Evolutionary conservation across 495 filamentous ascomycete genomes (phyloP).

Genomic region (Neurospora sp.): DNA sequence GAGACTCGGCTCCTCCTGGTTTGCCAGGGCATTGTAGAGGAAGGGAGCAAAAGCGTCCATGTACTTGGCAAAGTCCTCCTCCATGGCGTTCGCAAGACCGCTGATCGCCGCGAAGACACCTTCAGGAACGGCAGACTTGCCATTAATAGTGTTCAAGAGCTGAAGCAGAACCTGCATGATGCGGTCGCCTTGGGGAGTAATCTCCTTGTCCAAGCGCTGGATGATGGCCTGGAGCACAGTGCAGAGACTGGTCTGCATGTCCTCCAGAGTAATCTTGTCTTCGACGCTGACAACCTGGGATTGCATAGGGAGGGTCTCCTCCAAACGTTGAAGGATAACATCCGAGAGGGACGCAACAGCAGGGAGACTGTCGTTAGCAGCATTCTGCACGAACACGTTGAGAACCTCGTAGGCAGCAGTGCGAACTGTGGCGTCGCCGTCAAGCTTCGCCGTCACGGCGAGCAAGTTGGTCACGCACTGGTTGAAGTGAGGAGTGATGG

Average conservation of each 20-base stretch:
- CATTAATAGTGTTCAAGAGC: constrained; percentile 62
- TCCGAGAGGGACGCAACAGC: constrained; percentile 73
- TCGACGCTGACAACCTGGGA: constrained; percentile 92
- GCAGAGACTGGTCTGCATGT: constrained; percentile 92
- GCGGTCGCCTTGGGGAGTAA: constrained; percentile 79
- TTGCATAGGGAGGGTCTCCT: constrained; percentile 86
- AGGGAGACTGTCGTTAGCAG: constrained; percentile 73
- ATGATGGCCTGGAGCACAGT: constrained; percentile 87
- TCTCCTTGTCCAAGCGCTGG: constrained; percentile 83
- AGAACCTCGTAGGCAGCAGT: constrained; percentile 98
- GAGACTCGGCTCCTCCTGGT: constrained; percentile 86
- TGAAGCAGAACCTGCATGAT: constrained; percentile 85
- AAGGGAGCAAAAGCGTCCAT: constrained; percentile 90
- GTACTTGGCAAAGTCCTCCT: constrained; percentile 88
- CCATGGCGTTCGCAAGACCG: constrained; percentile 73
- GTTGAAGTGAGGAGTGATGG: constrained; percentile 85
- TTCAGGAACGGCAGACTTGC: constrained; percentile 92
- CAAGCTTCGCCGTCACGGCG: constrained; percentile 68
- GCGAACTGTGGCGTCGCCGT: constrained; percentile 85
- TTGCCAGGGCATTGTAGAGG: constrained; percentile 84
- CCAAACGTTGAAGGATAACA: constrained; percentile 77
- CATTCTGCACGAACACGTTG: constrained; percentile 81
- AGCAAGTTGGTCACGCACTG: constrained; percentile 80
- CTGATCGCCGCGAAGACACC: constrained; percentile 84
- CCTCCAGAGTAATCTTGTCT: constrained; percentile 86